A percentile compares a stretch with the other conserved stretches of the same genome.
Conservation (phyloP, 768 basidiomycete species). For the Leccinum arenicola region DNA sequence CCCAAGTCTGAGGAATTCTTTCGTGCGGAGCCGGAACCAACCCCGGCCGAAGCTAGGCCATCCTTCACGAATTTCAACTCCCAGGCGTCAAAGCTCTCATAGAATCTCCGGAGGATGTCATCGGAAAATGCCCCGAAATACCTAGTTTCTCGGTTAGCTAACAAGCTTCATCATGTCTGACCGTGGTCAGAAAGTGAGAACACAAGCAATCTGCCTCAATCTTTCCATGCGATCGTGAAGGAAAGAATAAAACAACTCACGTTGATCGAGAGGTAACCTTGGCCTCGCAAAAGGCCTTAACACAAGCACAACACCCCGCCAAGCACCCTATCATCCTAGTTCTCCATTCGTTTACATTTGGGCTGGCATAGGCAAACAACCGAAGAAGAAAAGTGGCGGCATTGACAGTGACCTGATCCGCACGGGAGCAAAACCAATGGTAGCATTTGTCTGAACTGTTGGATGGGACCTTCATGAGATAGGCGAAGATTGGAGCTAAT, state of each 20-base stretch:
- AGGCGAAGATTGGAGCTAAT: conserved; percentile 48
- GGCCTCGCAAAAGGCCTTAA: conserved; percentile 58
- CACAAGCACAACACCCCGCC: conserved; percentile 65
- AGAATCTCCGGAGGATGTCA: conserved; percentile 54
- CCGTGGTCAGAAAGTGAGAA: conserved; percentile 10
- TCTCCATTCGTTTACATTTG: conserved; percentile 63
- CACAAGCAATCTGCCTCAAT: conserved; percentile 6
- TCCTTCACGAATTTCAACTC: conserved; percentile 53
- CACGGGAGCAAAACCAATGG: conserved; percentile 84
- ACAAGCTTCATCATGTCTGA: conserved; percentile 1
- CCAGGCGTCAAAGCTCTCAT: conserved; percentile 61
- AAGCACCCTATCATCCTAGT: conserved; percentile 53
- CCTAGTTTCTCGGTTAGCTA: conserved; percentile 38
- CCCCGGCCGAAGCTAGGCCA: conserved; percentile 38
- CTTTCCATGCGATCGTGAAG: not conserved
- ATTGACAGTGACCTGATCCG: conserved; percentile 51
- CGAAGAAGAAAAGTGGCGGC: conserved; percentile 81
- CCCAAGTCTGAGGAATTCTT: conserved; percentile 32
- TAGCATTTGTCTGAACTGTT: conserved; percentile 36
- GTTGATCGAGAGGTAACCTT: conserved; percentile 64
- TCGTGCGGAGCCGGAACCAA: conserved; percentile 5
- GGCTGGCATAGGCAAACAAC: conserved; percentile 72
- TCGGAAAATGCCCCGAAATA: conserved; percentile 70
- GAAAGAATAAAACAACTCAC: conserved; percentile 47
- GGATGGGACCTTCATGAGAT: conserved; percentile 49